Evolutionary conservation across 2,329 filamentous ascomycete genomes (phyloP).

Genomic region (Ophiostoma quercus): DNA sequence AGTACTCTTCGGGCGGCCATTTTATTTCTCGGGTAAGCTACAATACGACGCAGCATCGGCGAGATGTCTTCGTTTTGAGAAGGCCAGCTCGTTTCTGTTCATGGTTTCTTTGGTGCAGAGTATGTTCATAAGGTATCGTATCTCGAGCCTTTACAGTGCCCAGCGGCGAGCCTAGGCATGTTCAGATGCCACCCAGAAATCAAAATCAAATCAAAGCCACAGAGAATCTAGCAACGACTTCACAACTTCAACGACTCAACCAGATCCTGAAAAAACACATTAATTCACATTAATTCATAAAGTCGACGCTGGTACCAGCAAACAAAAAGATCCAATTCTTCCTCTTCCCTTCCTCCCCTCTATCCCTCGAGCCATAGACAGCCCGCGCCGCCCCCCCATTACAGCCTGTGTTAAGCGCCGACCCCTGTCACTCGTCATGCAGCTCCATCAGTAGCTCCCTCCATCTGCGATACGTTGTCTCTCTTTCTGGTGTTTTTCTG

Average conservation of each 20-base stretch:
- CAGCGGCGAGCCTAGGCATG: too few species aligned
- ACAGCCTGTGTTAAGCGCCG: slow-evolving; percentile 50
- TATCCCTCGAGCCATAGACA: slow-evolving; percentile 8
- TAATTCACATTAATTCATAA: not conserved
- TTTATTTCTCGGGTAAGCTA: slow-evolving; percentile 5
- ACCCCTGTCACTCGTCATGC: slow-evolving; percentile 48
- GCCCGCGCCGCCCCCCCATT: slow-evolving; percentile 15
- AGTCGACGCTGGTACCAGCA: not conserved
- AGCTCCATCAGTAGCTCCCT: slow-evolving; percentile 37
- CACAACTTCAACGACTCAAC: too few species aligned
- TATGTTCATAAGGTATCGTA: too few species aligned
- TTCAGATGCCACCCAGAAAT: too few species aligned
- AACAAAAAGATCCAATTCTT: not conserved
- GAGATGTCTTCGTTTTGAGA: not conserved
- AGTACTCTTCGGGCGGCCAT: slow-evolving; percentile 7
- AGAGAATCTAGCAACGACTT: too few species aligned
- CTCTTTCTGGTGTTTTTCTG: too few species aligned
- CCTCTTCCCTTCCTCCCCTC: not conserved
- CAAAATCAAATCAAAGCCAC: too few species aligned
- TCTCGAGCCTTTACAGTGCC: too few species aligned
- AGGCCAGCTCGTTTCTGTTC: too few species aligned
- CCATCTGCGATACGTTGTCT: slow-evolving; percentile 9
- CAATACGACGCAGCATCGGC: not conserved
- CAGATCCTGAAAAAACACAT: not conserved
- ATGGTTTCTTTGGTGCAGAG: too few species aligned